A percentile compares a stretch with the other conserved stretches of the same genome.
Conservation (phyloP, 495 filamentous ascomycete species). For the Umbilicaria muhlenbergii region DNA sequence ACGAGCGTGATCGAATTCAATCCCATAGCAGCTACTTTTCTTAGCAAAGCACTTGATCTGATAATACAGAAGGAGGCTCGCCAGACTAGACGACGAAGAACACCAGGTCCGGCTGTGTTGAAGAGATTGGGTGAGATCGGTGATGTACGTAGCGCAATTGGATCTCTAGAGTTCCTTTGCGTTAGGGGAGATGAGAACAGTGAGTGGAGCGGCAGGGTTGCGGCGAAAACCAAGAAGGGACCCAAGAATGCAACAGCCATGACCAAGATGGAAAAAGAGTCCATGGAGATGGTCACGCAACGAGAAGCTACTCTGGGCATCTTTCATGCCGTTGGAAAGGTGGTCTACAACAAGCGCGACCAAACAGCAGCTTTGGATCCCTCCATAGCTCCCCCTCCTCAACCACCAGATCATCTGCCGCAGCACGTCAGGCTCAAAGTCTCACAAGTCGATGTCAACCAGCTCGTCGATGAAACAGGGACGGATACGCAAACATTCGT, state of each 20-base stretch:
- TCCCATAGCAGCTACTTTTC: conserved; percentile 70
- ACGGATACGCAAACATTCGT: conserved; percentile 82
- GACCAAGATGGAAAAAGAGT: conserved; percentile 57
- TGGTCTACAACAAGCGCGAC: conserved; percentile 83
- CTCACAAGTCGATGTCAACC: conserved; percentile 56
- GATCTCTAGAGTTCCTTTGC: conserved; percentile 80
- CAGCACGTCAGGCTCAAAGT: conserved; percentile 44
- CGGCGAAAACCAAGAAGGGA: conserved; percentile 39
- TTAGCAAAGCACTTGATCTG: conserved; percentile 66
- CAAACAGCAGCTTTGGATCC: conserved; percentile 14
- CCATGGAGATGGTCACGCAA: conserved; percentile 59
- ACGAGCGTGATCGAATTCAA: conserved; percentile 80
- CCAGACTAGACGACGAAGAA: conserved; percentile 46
- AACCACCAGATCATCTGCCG: conserved; percentile 47
- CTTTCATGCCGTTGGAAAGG: conserved; percentile 91
- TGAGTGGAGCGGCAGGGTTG: conserved; percentile 51
- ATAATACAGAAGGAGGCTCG: conserved; percentile 68
- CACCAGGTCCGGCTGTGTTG: conserved; percentile 56
- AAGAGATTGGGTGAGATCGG: conserved; percentile 66
- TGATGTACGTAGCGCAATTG: conserved; percentile 82
- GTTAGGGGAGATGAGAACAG: conserved; percentile 53
- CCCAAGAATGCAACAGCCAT: conserved; percentile 36
- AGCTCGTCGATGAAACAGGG: conserved; percentile 73
- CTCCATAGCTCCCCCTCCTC: conserved; percentile 17
- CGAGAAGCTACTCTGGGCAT: conserved; percentile 77